Evolutionary conservation across 169 alveolate genomes (phyloP), one percentile per base, ranked within the genome.

Genomic region (Neospora caninum): DNA sequence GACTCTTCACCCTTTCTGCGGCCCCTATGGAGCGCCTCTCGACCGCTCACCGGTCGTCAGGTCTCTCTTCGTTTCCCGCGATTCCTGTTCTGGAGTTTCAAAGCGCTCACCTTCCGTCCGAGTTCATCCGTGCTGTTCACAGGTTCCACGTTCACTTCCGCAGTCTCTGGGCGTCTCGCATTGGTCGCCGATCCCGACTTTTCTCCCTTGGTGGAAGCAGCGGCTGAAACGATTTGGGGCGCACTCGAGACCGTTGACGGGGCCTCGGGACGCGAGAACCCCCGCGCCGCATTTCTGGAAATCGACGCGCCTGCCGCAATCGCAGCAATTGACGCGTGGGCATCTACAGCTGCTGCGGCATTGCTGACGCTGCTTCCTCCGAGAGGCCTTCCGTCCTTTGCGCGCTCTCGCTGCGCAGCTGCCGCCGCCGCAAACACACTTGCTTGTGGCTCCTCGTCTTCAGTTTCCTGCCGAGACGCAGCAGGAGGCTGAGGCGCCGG

Each of bases 101-200:
- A 4, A 49, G 58, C 4, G 58, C 89, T 82, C 64, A 82, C 89
- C 64, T 43, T 82, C 31, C 89, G n/a, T 9, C 89, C 89, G 41
- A 82, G 89, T 27, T 41, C 89, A 67, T 82, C 89, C 0, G 67
- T 42, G n/a, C 54, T 41, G 67, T 82, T 82, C n/a, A 82, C 89
- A 1, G 89, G 89, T 22, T 73, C 84, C 22, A 36, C 42, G 20
- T 73, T 73, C 27, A 31, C 84, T 64, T 64, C 34, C n/a, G n/a
- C 73, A 22, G 73, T 9, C 73, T 16, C 73, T 22, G 4, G 73
- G 31, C 73, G 73, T 29, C 73, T 64, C 73, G 73, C n/a, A 10
- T 7, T 13, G 58, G 58, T 13, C 58, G 22, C 58, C 22, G 58
- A 49, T 49, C 22, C 58, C 58, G 58, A 7, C 58, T 49, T 49